Evolutionary conservation across 108 stramenopile species (phyloP), one percentile per base, ranked within the genome.

Genomic region (Fragilariopsis cylindrus): DNA sequence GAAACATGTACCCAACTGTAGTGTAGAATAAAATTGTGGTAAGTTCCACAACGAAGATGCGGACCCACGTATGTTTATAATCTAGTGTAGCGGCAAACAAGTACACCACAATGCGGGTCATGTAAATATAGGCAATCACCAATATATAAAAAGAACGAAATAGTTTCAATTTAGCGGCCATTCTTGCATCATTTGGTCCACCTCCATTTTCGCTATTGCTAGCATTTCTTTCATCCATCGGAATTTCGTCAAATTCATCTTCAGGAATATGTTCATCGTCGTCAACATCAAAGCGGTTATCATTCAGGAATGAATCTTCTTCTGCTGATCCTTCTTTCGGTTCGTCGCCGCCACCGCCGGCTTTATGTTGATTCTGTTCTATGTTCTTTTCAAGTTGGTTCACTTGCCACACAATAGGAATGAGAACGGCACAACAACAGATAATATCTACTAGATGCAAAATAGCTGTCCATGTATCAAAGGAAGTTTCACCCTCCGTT

Each of bases 321-420:
- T 80, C 79, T 21, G 43, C 41, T 42, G 55, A 57, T 48, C 40
- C 16, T 13, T 54, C 13, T 12, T 71, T 71, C 13, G 68, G 76
- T 63, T 64, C 57, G 44, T 72, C 65, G 47, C 71, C 48, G 6
- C 58, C 76, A 21, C 72, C 71, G 15, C 65, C 57, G n/a, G 45
- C 18, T 21, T 65, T 57, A 46, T 67, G 66, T 47, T 70, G 49
- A 60, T 84, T 75, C 40, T 77, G 75, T 56, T 83, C 82, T 47
- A 95, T 65, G 63, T 70, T 90, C 73, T 87, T 87, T 76, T 94
- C 91, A 49, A 93, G 73, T 39, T 85, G 65, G 60, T 91, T 91
- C 40, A 96, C 91, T 76, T 92, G 92, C 98, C 97, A 98, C 18
- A 98, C 91, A 73, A 99, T 97, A 11, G 99, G 99, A 64, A 98